Conservation (phyloP, 305 asterid species). For the Nicotiana rustica region DNA sequence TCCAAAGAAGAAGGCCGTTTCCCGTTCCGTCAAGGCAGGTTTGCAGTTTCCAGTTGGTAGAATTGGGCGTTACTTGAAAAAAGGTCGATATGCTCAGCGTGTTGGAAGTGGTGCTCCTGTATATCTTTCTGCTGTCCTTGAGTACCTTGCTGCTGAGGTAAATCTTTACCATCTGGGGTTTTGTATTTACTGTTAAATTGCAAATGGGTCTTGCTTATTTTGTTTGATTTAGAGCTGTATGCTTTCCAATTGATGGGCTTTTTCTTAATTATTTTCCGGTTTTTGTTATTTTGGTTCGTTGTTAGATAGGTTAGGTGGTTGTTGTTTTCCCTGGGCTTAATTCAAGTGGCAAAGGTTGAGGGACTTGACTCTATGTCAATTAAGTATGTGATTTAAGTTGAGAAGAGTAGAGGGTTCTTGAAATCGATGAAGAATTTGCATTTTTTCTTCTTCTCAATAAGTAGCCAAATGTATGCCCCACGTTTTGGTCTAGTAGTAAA, state of each 20-base stretch:
- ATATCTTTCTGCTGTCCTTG: slow-evolving; percentile 40
- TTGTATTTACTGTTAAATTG: too few species aligned
- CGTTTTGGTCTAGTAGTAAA: neutral
- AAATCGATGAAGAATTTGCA: neutral
- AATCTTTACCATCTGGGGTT: neutral
- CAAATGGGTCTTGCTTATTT: too few species aligned
- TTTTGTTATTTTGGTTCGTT: neutral
- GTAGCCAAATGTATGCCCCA: neutral
- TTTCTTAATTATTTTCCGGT: too few species aligned
- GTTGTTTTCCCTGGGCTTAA: too few species aligned
- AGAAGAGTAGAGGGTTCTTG: too few species aligned
- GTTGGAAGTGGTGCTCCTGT: slow-evolving; percentile 40
- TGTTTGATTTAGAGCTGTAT: too few species aligned
- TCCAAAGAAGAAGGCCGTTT: slow-evolving; percentile 37
- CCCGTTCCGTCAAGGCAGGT: slow-evolving; percentile 36
- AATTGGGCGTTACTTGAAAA: slow-evolving; percentile 43
- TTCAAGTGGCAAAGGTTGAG: too few species aligned
- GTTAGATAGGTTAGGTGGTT: neutral
- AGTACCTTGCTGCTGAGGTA: slow-evolving; percentile 49
- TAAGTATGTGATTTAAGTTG: too few species aligned
- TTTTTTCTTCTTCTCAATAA: neutral
- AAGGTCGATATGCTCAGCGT: slow-evolving; percentile 40
- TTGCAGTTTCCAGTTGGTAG: slow-evolving; percentile 44
- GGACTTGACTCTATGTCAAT: too few species aligned
- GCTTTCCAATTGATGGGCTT: too few species aligned